Evolutionary conservation across 1,139 yeast species (phyloP).

Genomic region (Kodamaea sp.): DNA sequence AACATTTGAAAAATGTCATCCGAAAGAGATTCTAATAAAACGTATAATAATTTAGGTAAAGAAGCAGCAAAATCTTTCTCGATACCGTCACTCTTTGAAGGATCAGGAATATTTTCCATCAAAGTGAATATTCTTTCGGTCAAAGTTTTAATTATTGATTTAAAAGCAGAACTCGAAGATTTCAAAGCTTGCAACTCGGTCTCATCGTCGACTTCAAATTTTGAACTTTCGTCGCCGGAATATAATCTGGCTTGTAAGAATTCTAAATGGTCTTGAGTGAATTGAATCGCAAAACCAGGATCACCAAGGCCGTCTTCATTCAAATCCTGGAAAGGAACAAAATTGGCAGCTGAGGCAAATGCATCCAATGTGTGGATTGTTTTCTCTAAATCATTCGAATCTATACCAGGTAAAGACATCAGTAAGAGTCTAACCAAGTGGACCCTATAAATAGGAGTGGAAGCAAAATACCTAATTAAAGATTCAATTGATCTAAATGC

Average conservation of each 20-base stretch:
- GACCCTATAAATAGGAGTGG: constrained; percentile 63
- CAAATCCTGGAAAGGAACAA: constrained; percentile 65
- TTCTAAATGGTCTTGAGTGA: constrained; percentile 62
- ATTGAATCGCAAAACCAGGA: constrained; percentile 63
- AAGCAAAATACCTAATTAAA: constrained; percentile 64
- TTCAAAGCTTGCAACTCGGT: constrained; percentile 55
- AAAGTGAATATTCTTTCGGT: constrained; percentile 59
- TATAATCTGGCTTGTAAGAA: constrained; percentile 40
- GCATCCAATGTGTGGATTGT: constrained; percentile 69
- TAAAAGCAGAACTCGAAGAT: constrained; percentile 74
- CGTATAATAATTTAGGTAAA: constrained; percentile 62
- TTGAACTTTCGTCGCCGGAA: constrained; percentile 13
- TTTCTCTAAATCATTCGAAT: constrained; percentile 78
- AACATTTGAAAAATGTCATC: constrained; percentile 55
- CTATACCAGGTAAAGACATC: constrained; percentile 76
- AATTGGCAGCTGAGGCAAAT: constrained; percentile 67
- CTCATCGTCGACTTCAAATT: constrained; percentile 35
- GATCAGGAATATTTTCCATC: constrained; percentile 75
- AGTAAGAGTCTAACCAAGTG: constrained; percentile 75
- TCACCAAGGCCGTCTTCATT: constrained; percentile 39
- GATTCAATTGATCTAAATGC: constrained; percentile 69
- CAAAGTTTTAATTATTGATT: constrained; percentile 55
- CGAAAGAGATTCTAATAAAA: constrained; percentile 68
- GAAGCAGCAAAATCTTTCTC: constrained; percentile 54
- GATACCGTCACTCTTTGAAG: constrained; percentile 42